Base-by-base conservation (phyloP, 202 grass and related monocot species). In the Miscanthus sacchariflorus region DNA sequence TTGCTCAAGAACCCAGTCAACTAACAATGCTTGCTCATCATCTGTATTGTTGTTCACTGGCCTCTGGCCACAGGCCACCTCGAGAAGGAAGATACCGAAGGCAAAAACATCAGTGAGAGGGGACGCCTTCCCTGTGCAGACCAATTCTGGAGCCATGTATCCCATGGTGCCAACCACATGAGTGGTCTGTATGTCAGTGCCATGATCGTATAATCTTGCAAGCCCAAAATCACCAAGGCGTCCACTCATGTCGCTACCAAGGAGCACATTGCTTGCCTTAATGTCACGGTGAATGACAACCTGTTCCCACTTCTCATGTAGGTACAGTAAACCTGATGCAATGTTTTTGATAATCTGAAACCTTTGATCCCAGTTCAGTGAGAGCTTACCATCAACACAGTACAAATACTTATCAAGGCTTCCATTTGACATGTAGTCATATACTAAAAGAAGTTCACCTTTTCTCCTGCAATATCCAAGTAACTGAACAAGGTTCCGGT, bases 381-480 rank as follows among this genome's bases (percentile, higher is more conserved):
- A 12, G 2, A 46, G 73, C 9, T 25, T 80, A 9, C 21, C 13
- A 4, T 70, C 24, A 3, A 88, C 74, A 2, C 4, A 27, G 2
- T 85, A 21, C 9, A 89, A 3, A 12, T 86, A 72, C 19, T 86
- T 90, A 33, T 90, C 88, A 40, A 90, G 83, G 5, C 88, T 90
- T 2, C 88, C 84, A 33, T 84, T 80, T 3, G 74, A 3, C 74
- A 90, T 87, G 3, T 79, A 84, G 0, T 90, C 89, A 48, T 90
- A 90, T 9, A 90, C 84, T 44, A 90, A 15, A 0, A 76, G 17
- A 9, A 92, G 87, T 18, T 92, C 84, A 28, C 91, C 84, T 63
- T 81, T 80, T 21, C 87, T 24, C 15, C 91, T 67, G 66, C 87
- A 86, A 9, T 89, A 92, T 3, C 90, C 90, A 19, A 92, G 68